Base-by-base conservation (phyloP, 192 early-diverging fungal species). In the Coemansia javaensis region DNA sequence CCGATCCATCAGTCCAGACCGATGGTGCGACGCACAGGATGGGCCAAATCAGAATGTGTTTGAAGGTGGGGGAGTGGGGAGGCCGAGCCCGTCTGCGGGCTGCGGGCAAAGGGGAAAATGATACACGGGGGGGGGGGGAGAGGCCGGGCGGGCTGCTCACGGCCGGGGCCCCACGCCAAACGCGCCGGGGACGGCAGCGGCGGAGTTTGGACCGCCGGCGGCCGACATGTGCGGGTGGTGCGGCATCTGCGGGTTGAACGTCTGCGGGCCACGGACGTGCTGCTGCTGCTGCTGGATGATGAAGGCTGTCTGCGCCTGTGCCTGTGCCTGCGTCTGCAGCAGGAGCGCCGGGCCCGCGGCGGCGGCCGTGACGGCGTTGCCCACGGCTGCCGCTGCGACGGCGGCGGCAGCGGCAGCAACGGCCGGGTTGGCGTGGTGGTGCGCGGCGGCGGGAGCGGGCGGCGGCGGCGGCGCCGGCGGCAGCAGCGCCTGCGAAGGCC, bases 231-330 rank as follows among this genome's bases (percentile, higher is more conserved):
- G 45, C 23, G 52, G 44, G 40, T 59, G 47, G 8, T 42, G 25
- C n/a, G 40, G 37, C 5, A 36, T 17, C 25, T 55, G 38, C 35
- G 59, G 14, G 37, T 22, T 41, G 33, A 36, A 48, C 22, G 16
- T 33, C 15, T 24, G 27, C 28, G 24, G 41, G 28, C 23, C 30
- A 27, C 41, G 41, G 27, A 44, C 27, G 25, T 44, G 43, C 40
- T 61, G 59, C n/a, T 44, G 43, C 40, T 61, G 59, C n/a, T 32
- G 28, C 34, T 47, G 45, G 6, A 53, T 17, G 28, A 43, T 11
- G 12, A 41, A 5, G 7, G 40, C 13, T 3, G 47, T 2, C 37
- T 55, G 43, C 9, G 20, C 47, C n/a, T 33, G 56, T 21, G 56
- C 8, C 33, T 33, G 56, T 21, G 56, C 8, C 33, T 37, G 56